phyloP scores from a whole-genome alignment of 2,329 filamentous ascomycete species.

The Calonectria crousiana region DNA sequence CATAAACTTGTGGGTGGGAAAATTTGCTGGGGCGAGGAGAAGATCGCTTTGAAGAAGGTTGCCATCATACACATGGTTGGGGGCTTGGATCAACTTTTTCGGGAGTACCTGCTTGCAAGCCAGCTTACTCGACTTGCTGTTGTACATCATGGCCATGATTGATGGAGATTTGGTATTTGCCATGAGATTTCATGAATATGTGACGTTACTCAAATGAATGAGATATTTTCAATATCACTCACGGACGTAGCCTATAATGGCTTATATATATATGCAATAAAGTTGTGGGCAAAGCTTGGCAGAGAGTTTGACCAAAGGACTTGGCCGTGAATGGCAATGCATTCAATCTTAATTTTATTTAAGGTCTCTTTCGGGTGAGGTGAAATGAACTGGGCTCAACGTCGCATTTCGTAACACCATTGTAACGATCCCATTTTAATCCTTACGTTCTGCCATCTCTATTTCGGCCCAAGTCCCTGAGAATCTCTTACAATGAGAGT shows the following conservation, averaged over 20 bases:
- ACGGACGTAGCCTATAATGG: neutral
- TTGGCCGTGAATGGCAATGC: neutral
- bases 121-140: conserved; percentile 3
- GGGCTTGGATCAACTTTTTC: neutral
- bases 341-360: neutral
- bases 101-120: neutral
- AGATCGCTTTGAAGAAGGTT: neutral
- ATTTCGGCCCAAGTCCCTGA: neutral
- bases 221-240: neutral
- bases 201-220: neutral
- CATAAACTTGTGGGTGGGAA: neutral
- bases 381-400: neutral
- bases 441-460: neutral
- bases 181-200: neutral
- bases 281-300: neutral
- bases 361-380: neutral
- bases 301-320: neutral
- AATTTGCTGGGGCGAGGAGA: neutral
- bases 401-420: neutral
- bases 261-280: neutral
- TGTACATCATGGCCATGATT: neutral
- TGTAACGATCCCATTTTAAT: neutral
- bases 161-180: neutral
- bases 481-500: neutral
- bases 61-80: conserved; percentile 4